Evolutionary conservation across 768 basidiomycete species (phyloP), one percentile per base, ranked within the genome.

Genomic region (Xerocomellus dryophilus): DNA sequence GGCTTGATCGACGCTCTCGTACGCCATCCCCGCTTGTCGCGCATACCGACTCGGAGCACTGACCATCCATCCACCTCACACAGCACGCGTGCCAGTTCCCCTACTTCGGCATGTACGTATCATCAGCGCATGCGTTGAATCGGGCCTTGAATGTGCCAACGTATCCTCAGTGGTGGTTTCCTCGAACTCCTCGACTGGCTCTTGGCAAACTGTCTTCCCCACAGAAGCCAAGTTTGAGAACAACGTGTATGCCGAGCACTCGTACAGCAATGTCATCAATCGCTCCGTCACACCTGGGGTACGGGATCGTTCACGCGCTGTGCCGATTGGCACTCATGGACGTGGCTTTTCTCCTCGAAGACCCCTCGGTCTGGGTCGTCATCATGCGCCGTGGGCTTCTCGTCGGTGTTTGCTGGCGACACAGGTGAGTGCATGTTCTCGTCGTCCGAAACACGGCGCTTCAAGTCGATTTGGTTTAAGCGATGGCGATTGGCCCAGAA

Each of bases 1-100:
- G 93, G 93, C 6, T 84, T 95, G 66, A 76, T 94, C 49, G 93
- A 96, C 74, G 93, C 93, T 7, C 93, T 90, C 27, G 93, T 93
- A 66, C 67, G 86, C 71, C 3, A 2, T 9, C 17, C n/a, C 10
- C 5, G 4, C 11, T n/a, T 34, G 2, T 38, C 27, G 29, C 23
- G 8, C 20, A 5, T 17, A 31, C 11, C 7, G 27, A n/a, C n/a
- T n/a, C n/a, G n/a, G n/a, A 18, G 7, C 8, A 15, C 36, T 21
- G 15, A 40, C 4, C 31, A 11, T 5, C 2, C 20, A 14, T 21
- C 31, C n/a, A n/a, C n/a, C n/a, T n/a, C n/a, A n/a, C n/a, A n/a
- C n/a, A 72, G 67, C 70, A 66, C n/a, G 64, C 59, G 15, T 62
- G 50, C 51, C 79, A 81, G 53, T 75, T 75, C 53, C 75, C 74